These are phyloP conservation scores for Jacaranda copaia DNA, from an alignment of 257 asterid species.

Conservation along the genomic window DNA sequence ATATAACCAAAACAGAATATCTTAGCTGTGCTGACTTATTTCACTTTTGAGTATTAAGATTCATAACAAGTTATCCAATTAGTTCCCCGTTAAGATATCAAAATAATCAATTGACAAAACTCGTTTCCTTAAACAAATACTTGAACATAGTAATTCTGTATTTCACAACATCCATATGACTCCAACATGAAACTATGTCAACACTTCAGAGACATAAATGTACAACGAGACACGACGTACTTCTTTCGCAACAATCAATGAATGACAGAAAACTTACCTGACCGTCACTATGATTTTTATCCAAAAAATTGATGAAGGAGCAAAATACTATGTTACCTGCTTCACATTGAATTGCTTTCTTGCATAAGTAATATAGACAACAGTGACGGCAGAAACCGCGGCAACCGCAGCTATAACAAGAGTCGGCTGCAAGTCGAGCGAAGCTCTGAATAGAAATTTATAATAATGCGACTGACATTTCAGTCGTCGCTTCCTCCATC, in stretches of 20 bases:
- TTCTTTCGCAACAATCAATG: neutral
- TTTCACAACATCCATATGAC: slow-evolving; percentile 8
- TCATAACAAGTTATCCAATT: neutral
- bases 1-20: neutral
- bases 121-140: neutral
- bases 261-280: neutral
- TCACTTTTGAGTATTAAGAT: neutral
- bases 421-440: slow-evolving; percentile 69
- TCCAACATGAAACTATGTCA: neutral
- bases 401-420: slow-evolving; percentile 54
- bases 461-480: slow-evolving; percentile 45
- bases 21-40: neutral
- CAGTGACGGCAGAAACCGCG: slow-evolving; percentile 64
- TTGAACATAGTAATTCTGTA: neutral
- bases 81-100: slow-evolving; percentile 17
- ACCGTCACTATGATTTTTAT: slow-evolving; percentile 9
- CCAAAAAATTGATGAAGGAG: neutral
- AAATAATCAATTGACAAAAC: slow-evolving; percentile 1
- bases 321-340: slow-evolving; percentile 50
- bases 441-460: slow-evolving; percentile 55
- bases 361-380: slow-evolving; percentile 48
- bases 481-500: slow-evolving; percentile 52
- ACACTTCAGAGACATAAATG: neutral
- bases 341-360: slow-evolving; percentile 40
- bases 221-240: neutral